Percentiles rank a stretch among this genome's conserved stretches.
Conservation (phyloP, 2,329 filamentous ascomycete species). For the Phyllosticta ampelicida region DNA sequence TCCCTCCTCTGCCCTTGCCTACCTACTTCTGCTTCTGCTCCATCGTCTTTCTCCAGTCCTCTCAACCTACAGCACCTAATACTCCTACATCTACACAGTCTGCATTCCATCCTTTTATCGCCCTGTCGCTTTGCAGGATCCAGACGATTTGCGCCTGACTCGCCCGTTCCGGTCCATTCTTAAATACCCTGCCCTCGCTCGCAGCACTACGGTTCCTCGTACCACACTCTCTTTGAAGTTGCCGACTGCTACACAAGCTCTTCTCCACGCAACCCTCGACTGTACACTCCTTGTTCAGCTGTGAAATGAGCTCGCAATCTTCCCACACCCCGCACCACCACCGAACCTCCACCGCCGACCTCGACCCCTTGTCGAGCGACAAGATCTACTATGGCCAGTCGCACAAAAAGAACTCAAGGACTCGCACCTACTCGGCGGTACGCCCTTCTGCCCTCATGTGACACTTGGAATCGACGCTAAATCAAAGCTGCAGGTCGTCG, state of each 20-base stretch:
- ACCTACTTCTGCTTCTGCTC: not conserved
- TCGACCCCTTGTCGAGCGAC: slow-evolving; percentile 48
- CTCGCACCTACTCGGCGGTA: slow-evolving; percentile 47
- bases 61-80: not conserved
- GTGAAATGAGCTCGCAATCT: slow-evolving; percentile 30
- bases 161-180: not conserved
- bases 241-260: slow-evolving; percentile 1
- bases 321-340: slow-evolving; percentile 16
- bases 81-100: slow-evolving; percentile 1
- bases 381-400: slow-evolving; percentile 50
- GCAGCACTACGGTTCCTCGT: slow-evolving; percentile 1
- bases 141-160: slow-evolving; percentile 7
- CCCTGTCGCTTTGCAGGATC: not conserved
- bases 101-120: slow-evolving; percentile 4
- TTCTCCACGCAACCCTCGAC: not conserved
- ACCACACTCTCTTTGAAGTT: not conserved
- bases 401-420: slow-evolving; percentile 37
- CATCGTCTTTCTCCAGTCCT: not conserved
- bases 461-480: not conserved
- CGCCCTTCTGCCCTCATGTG: slow-evolving; percentile 17
- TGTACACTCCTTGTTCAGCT: not conserved
- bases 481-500: not conserved
- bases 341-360: slow-evolving; percentile 31
- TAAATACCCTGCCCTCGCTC: not conserved
- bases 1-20: not conserved